A percentile compares a stretch with the other conserved stretches of the same genome.
phyloP scores from a whole-genome alignment of 805 yeast genomes.

The Spathaspora girioi region DNA sequence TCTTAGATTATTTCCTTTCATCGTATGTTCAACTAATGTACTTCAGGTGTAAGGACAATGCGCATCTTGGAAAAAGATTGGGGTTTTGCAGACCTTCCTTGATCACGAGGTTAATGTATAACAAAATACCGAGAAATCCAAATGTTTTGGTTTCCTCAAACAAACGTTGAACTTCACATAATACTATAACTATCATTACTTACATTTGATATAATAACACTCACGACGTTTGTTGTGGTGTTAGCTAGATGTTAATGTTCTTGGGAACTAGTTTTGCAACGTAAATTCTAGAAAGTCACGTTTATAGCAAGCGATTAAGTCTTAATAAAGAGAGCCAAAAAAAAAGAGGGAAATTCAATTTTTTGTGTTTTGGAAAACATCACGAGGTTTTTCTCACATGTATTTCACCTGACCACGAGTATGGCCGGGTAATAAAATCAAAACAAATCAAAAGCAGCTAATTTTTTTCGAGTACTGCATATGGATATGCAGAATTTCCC shows the following conservation, averaged over 20 bases:
- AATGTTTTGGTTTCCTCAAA: background rate
- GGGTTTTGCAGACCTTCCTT: background rate
- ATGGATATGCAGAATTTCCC: too few species aligned
- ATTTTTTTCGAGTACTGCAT: background rate
- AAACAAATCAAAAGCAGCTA: background rate
- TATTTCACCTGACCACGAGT: slow-evolving; percentile 22
- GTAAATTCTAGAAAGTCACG: background rate
- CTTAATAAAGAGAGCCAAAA: background rate
- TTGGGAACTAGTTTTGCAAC: background rate
- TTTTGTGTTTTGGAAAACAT: slow-evolving; percentile 1
- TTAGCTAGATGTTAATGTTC: background rate
- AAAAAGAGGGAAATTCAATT: background rate
- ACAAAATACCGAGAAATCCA: too few species aligned
- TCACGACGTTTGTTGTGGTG: background rate
- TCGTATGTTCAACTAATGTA: background rate
- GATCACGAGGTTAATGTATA: background rate
- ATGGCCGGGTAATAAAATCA: background rate
- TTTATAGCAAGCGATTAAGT: background rate
- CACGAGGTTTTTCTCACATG: slow-evolving; percentile 20
- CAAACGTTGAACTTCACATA: background rate
- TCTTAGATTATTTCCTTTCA: background rate
- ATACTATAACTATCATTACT: background rate
- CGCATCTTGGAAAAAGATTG: background rate
- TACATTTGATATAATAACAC: background rate
- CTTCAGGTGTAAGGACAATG: background rate